Evolutionary conservation across 2,329 filamentous ascomycete species (phyloP), one percentile per base, ranked within the genome.

Genomic region (Aquanectria penicillioides): DNA sequence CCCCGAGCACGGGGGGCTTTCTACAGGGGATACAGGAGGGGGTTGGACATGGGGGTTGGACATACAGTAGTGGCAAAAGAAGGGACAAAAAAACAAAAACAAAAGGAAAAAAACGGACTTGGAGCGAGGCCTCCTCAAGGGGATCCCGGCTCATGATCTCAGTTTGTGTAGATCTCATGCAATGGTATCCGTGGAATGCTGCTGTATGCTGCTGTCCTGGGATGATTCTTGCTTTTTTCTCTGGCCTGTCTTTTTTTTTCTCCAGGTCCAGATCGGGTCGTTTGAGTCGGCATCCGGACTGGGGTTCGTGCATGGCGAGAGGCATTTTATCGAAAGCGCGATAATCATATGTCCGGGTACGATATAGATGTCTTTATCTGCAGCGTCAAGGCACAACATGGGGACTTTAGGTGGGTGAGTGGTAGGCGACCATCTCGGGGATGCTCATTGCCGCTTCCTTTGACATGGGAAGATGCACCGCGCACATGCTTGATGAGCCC

Each of bases 401-500:
- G 54, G 38, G 41, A 28, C 41, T 58, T 37, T 50, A 20, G 26
- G 25, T 23, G 28, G 20, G 43, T 20, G 44, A 33, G 22, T 44
- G 43, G 38, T 33, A 34, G 33, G 46, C 17, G 18, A 43, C 38
- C 33, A 44, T 28, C 33, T n/a, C 47, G 25, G 33, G 47, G 18
- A 40, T 38, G 34, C 22, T 40, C 47, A 50, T 26, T 55, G 34
- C 40, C 46, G 38, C 46, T 41, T 52, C 41, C 22, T 46, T 26
- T 9, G 49, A 25, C 28, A n/a, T 17, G 41, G 41, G 12, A 44
- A 36, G 25, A 47, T 55, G 40, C 49, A 47, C 31, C 62, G 38
- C 50, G 51, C 37, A 59, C 44, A 55, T 58, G 58, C 57, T 59
- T 38, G 40, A 47, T 44, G 57, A 48, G 37, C 37, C 59, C 34